phyloP scores from a whole-genome alignment of 345 rosid species.

The Melaleuca alternifolia region DNA sequence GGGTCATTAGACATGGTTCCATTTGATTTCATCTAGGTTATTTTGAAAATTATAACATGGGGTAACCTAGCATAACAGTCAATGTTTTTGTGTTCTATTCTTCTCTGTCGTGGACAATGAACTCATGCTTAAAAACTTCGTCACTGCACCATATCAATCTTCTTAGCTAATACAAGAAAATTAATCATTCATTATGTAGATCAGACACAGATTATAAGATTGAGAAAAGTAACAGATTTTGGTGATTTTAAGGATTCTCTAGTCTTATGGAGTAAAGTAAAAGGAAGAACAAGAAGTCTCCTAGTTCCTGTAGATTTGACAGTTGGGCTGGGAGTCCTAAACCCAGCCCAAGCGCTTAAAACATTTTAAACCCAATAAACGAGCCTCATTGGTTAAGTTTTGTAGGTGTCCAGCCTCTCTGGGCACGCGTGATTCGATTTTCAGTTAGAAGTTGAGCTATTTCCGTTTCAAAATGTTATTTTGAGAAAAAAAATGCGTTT shows the following conservation, averaged over 20 bases:
- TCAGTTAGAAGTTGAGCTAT: too few relatives aligned
- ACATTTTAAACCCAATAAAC: not conserved
- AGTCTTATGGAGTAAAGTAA: not conserved
- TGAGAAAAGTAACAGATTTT: not conserved
- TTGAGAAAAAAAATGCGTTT: too few relatives aligned
- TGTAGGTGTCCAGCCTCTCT: fast-evolving
- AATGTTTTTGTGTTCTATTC: not conserved
- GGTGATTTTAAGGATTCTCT: not conserved
- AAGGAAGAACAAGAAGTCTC: not conserved
- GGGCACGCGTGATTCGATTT: too few relatives aligned
- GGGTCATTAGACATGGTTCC: not conserved
- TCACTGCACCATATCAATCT: not conserved
- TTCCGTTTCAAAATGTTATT: too few relatives aligned
- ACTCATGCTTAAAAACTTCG: not conserved
- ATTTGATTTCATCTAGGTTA: not conserved
- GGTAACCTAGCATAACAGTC: not conserved
- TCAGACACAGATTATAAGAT: not conserved
- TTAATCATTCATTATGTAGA: not conserved
- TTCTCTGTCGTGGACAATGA: not conserved
- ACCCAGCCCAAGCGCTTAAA: not conserved
- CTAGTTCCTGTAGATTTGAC: not conserved
- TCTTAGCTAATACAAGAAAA: not conserved
- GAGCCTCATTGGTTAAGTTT: not conserved
- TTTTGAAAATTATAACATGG: not conserved
- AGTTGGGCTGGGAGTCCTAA: not conserved